Evolutionary conservation across 345 rosid species (phyloP).

Genomic region (Bruguiera parviflora): DNA sequence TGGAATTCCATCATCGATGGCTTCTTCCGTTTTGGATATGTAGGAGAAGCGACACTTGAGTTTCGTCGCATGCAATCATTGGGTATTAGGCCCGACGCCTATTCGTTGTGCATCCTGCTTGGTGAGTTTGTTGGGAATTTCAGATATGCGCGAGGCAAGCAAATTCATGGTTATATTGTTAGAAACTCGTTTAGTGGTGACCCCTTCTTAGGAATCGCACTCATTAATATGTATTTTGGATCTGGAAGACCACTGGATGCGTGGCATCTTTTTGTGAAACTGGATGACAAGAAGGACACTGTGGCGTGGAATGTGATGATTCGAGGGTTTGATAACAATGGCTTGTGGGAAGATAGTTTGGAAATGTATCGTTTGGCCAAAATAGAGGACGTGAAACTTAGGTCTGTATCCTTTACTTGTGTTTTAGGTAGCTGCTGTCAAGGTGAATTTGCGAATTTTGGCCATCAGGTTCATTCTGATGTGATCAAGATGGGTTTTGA

Average conservation of each 20-base stretch:
- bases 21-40: slow-evolving; percentile 36
- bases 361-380: slow-evolving; percentile 50
- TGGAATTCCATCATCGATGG: slow-evolving; percentile 77
- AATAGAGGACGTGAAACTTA: slow-evolving; percentile 41
- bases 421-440: slow-evolving; percentile 51
- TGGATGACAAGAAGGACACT: slow-evolving; percentile 49
- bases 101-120: slow-evolving; percentile 38
- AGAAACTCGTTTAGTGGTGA: slow-evolving; percentile 44
- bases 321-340: slow-evolving; percentile 51
- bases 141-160: slow-evolving; percentile 40
- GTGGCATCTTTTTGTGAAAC: slow-evolving; percentile 41
- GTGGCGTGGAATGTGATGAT: slow-evolving; percentile 86
- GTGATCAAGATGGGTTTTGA: slow-evolving; percentile 59
- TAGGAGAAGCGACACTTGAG: slow-evolving; percentile 39
- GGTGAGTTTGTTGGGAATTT: slow-evolving; percentile 36
- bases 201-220: slow-evolving; percentile 55
- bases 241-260: slow-evolving; percentile 42
- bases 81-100: slow-evolving; percentile 41
- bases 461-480: slow-evolving; percentile 64
- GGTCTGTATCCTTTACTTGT: slow-evolving; percentile 49
- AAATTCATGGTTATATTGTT: slow-evolving; percentile 60
- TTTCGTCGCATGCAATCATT: slow-evolving; percentile 53
- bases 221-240: slow-evolving; percentile 52
- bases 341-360: slow-evolving; percentile 54
- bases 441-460: slow-evolving; percentile 45